These are phyloP conservation scores for Colletotrichum tropicicola DNA, from an alignment of 2,329 filamentous ascomycete species.

Conservation along the genomic window DNA sequence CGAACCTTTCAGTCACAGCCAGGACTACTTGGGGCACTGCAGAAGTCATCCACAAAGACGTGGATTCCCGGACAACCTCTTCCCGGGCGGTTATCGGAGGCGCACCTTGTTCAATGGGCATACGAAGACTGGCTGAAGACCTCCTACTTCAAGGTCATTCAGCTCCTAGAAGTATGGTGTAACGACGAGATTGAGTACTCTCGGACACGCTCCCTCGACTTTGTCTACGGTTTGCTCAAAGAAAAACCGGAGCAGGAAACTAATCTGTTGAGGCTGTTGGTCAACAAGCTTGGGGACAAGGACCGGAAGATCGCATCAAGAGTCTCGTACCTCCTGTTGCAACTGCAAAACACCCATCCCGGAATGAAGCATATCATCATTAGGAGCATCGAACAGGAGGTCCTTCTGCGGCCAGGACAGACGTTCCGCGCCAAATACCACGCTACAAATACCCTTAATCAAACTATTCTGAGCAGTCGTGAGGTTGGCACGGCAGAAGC, in stretches of 20 bases:
- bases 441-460: constrained; percentile 94
- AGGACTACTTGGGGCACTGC: constrained; percentile 75
- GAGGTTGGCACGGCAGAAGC: constrained; percentile 84
- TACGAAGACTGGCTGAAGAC: constrained; percentile 97
- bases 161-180: constrained; percentile 91
- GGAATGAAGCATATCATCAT: constrained; percentile 94
- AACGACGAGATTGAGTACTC: constrained; percentile 96
- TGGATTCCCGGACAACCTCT: constrained; percentile 79
- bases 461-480: constrained; percentile 88
- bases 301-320: constrained; percentile 96
- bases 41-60: constrained; percentile 61
- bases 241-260: constrained; percentile 98
- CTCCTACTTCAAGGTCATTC: constrained; percentile 91
- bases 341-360: constrained; percentile 88
- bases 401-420: constrained; percentile 88
- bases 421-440: constrained; percentile 93
- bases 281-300: constrained; percentile 96
- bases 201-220: constrained; percentile 85
- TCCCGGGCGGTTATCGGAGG: constrained; percentile 76
- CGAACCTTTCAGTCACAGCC: constrained; percentile 83
- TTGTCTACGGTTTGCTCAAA: constrained; percentile 89
- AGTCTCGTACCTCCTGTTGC: constrained; percentile 91
- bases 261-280: constrained; percentile 87
- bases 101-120: constrained; percentile 86
- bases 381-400: constrained; percentile 84